Conservation (phyloP, 177 flowering plant genomes). For the Vitis hybrid region DNA sequence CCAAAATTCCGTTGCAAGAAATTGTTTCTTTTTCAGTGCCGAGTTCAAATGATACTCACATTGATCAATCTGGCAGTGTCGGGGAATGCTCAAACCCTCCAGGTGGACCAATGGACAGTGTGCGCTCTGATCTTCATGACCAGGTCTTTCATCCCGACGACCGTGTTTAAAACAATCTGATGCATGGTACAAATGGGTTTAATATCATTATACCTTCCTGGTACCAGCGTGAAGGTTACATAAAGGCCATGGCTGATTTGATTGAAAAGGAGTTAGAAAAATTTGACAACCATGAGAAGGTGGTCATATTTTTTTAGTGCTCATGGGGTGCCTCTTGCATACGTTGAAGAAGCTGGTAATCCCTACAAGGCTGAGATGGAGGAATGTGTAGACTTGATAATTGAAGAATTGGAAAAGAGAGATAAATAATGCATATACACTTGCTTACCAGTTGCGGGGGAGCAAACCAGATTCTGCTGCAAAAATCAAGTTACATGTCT, state of each 20-base stretch:
- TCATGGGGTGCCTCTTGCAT: slow-evolving; percentile 98
- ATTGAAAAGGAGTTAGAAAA: slow-evolving; percentile 75
- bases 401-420: slow-evolving; percentile 90
- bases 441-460: slow-evolving; percentile 61
- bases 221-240: slow-evolving; percentile 98
- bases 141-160: no score
- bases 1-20: no score
- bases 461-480: no score
- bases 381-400: slow-evolving; percentile 96
- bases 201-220: slow-evolving; percentile 71
- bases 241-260: slow-evolving; percentile 88
- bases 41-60: no score
- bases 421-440: slow-evolving; percentile 64
- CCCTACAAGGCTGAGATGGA: slow-evolving; percentile 99
- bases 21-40: no score
- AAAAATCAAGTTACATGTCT: no score
- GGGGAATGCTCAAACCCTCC: no score
- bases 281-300: slow-evolving; percentile 74
- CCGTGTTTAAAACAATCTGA: no score
- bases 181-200: no score
- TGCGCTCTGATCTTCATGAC: no score
- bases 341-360: slow-evolving; percentile 99
- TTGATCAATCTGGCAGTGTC: no score
- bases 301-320: slow-evolving; percentile 95
- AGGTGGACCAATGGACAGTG: no score